These are phyloP conservation scores for Acanthochlamys bracteata DNA, from an alignment of 106 monocot genomes.

Conservation along the genomic window DNA sequence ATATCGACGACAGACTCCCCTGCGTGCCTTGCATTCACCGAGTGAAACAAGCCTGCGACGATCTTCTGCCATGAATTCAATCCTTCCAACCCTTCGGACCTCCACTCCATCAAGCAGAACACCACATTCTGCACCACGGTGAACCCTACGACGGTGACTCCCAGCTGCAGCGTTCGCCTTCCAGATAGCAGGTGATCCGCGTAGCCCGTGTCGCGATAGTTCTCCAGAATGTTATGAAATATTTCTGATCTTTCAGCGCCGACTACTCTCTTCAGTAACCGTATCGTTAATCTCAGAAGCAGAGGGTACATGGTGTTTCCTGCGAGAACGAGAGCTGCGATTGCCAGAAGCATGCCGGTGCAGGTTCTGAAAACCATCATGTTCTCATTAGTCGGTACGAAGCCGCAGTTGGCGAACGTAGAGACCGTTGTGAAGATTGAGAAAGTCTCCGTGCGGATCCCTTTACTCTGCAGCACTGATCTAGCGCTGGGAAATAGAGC, in stretches of 20 bases:
- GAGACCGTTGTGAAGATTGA: conserved; percentile 42
- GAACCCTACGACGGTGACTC: conserved; percentile 18
- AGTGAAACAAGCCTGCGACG: conserved; percentile 34
- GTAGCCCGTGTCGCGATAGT: conserved; percentile 7
- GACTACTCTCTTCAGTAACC: conserved; percentile 30
- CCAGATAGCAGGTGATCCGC: conserved; percentile 24
- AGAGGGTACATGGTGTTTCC: conserved; percentile 39
- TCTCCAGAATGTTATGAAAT: conserved; percentile 13
- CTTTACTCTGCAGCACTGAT: conserved; percentile 21
- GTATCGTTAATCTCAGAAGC: conserved; percentile 16
- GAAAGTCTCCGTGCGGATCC: conserved; percentile 13
- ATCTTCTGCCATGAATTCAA: conserved; percentile 39
- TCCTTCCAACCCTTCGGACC: conserved; percentile 26
- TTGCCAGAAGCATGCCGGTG: conserved; percentile 35
- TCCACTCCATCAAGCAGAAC: conserved; percentile 60
- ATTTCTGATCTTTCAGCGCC: conserved; percentile 12
- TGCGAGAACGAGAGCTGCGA: conserved; percentile 14
- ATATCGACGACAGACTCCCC: conserved; percentile 55
- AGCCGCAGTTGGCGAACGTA: conserved; percentile 38
- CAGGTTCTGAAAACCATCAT: conserved; percentile 32
- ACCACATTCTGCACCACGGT: conserved; percentile 24
- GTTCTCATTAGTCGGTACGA: conserved; percentile 40
- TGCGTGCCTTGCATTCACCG: conserved; percentile 53
- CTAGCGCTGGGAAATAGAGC: conserved; percentile 11
- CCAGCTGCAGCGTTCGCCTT: conserved; percentile 12